Base-by-base conservation (phyloP, 2,329 filamentous ascomycete genomes). In the Fusarium duplospermum region DNA sequence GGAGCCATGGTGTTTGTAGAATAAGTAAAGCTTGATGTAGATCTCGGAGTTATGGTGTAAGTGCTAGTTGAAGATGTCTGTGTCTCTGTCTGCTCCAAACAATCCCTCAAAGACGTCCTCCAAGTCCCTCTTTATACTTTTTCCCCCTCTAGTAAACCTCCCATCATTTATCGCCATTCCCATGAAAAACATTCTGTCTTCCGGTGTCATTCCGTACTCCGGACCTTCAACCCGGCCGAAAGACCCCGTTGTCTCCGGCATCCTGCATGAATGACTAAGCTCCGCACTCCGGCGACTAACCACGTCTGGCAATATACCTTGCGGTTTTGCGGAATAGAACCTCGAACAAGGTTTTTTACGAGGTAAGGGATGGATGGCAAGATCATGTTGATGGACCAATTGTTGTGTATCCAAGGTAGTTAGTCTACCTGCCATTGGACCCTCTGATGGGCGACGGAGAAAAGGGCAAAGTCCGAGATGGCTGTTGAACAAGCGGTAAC, bases 241-340 rank as follows among this genome's bases (percentile, higher is more conserved):
- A 33, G 45, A 65, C 18, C 38, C 45, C 52, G 62, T 73, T 73
- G 71, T 71, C 71, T 65, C 72, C 64, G 71, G 45, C 59, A 59
- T 62, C 35, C 22, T 75, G 72, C 72, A 75, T 74, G 57, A 73
- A 73, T 70, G 69, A 75, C 62, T 73, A 75, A 75, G 72, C 61
- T 58, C 13, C 42, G 14, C 38, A 36, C 11, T n/a, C 42, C 20
- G 42, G 24, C 13, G 9, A 35, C 59, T 38, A 62, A 35, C 40
- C 42, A 16, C 29, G 36, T 45, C 24, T n/a, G 58, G 58, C 18
- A 24, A n/a, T 18, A n/a, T n/a, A 29, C 16, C n/a, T 22, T 13
- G 42, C 16, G 29, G 29, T 8, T 13, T 36, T 62, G 59, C 40
- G 40, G 40, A 13, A 31, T 20, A 31, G 47, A 27, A 2, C 18